Evolutionary conservation across 192 early-diverging fungal genomes (phyloP).

Genomic region (Thamnidium elegans): DNA sequence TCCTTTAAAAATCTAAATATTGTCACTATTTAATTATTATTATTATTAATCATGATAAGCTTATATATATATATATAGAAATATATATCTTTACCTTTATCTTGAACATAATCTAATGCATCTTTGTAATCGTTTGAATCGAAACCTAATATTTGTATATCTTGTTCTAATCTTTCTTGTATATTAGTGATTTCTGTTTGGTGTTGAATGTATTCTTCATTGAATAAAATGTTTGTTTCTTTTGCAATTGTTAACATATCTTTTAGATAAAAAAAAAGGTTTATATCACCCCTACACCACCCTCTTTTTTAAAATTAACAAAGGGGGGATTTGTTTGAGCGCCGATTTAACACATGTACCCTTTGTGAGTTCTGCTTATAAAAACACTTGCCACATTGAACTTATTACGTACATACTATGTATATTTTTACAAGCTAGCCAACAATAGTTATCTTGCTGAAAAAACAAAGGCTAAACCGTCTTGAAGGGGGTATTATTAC

Average conservation of each 20-base stretch:
- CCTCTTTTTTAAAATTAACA: too few species aligned
- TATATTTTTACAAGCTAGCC: too few species aligned
- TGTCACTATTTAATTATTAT: constrained; percentile 30
- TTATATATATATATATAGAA: background rate
- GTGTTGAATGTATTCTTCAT: constrained; percentile 8
- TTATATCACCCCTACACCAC: too few species aligned
- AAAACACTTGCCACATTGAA: too few species aligned
- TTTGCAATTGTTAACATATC: constrained; percentile 8
- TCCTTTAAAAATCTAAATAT: constrained; percentile 42
- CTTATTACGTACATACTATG: too few species aligned
- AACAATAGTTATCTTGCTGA: too few species aligned
- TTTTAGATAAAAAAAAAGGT: too few species aligned
- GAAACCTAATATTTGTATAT: background rate
- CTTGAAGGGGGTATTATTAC: too few species aligned
- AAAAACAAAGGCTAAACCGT: too few species aligned
- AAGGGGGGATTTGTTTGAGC: too few species aligned
- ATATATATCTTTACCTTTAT: constrained; percentile 22
- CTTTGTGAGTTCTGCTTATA: too few species aligned
- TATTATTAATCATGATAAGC: background rate
- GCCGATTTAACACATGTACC: too few species aligned
- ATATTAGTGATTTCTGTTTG: background rate
- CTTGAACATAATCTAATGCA: constrained; percentile 16
- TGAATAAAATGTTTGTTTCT: background rate
- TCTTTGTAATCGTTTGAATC: constrained; percentile 1
- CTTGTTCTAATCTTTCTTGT: background rate